Evolutionary conservation across 768 basidiomycete genomes (phyloP).

Genomic region (Sarcomyxa edulis): DNA sequence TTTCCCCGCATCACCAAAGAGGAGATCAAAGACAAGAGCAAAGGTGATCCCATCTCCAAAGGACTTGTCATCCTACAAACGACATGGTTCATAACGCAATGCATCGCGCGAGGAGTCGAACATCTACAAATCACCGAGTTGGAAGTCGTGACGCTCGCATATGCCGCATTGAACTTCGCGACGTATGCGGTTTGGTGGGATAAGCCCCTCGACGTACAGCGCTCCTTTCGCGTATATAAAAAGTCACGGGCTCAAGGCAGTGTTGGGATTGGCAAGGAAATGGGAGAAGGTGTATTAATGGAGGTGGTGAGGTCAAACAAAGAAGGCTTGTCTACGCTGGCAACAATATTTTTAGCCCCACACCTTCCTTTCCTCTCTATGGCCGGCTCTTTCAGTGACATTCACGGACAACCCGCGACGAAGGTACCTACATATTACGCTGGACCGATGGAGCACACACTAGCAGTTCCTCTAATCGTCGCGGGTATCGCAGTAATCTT

Average conservation of each 20-base stretch:
- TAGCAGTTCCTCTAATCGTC: not conserved
- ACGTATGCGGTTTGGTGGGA: slow-evolving; percentile 29
- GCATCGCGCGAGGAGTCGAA: slow-evolving; percentile 14
- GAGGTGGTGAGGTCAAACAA: no score
- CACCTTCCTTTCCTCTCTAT: no score
- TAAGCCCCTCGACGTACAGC: slow-evolving; percentile 24
- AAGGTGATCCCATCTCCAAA: slow-evolving; percentile 20
- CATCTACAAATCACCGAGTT: slow-evolving; percentile 22
- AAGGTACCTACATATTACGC: not conserved
- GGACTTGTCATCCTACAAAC: slow-evolving; percentile 19
- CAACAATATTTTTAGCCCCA: no score
- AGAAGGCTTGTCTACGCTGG: not conserved
- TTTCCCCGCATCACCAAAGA: slow-evolving; percentile 9
- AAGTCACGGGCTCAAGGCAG: not conserved
- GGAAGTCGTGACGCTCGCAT: slow-evolving; percentile 25
- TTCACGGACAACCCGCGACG: not conserved
- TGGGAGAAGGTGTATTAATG: slow-evolving; percentile 1
- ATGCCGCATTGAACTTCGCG: slow-evolving; percentile 17
- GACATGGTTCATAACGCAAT: slow-evolving; percentile 24
- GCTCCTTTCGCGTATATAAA: slow-evolving; percentile 6
- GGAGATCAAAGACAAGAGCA: slow-evolving; percentile 21
- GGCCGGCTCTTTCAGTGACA: not conserved
- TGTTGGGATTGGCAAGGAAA: not conserved
- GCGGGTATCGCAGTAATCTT: slow-evolving; percentile 11
- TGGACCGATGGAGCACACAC: not conserved